phyloP scores from a whole-genome alignment of 1,284 basidiomycete genomes.

The Melampsora americana region DNA sequence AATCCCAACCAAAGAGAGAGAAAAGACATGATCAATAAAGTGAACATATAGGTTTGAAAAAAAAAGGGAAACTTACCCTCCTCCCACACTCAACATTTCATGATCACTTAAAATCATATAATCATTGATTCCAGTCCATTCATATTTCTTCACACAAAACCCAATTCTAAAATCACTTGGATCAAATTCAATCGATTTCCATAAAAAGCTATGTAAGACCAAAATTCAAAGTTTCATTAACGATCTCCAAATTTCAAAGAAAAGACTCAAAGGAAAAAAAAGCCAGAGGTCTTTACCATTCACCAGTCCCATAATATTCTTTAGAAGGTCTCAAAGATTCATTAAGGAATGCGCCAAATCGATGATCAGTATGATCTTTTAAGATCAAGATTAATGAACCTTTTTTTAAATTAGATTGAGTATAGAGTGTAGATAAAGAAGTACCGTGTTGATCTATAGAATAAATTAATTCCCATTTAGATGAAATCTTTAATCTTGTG shows the following conservation, averaged over 20 bases:
- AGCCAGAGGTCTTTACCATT: conserved; percentile 63
- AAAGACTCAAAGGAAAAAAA: neutral
- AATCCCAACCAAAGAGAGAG: neutral
- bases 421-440: conserved; percentile 80
- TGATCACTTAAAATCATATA: conserved; percentile 83
- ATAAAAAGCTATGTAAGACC: conserved; percentile 82
- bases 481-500: conserved; percentile 72
- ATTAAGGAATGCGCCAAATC: conserved; percentile 78
- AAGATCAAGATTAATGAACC: conserved; percentile 60
- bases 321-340: conserved; percentile 64
- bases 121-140: conserved; percentile 84
- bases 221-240: too few species aligned
- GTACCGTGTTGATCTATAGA: conserved; percentile 94
- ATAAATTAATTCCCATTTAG: conserved; percentile 82
- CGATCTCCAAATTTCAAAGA: too few species aligned
- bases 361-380: conserved; percentile 62
- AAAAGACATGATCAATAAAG: too few species aligned
- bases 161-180: conserved; percentile 50
- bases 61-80: conserved; percentile 73
- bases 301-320: conserved; percentile 75
- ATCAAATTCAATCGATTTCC: conserved; percentile 57
- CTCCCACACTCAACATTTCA: conserved; percentile 78
- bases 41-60: too few species aligned
- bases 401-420: conserved; percentile 51
- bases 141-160: conserved; percentile 64